A percentile compares a stretch with the other conserved stretches of the same genome.
phyloP scores from a whole-genome alignment of 2,329 filamentous ascomycete species.

The Ambrosiella xylebori region DNA sequence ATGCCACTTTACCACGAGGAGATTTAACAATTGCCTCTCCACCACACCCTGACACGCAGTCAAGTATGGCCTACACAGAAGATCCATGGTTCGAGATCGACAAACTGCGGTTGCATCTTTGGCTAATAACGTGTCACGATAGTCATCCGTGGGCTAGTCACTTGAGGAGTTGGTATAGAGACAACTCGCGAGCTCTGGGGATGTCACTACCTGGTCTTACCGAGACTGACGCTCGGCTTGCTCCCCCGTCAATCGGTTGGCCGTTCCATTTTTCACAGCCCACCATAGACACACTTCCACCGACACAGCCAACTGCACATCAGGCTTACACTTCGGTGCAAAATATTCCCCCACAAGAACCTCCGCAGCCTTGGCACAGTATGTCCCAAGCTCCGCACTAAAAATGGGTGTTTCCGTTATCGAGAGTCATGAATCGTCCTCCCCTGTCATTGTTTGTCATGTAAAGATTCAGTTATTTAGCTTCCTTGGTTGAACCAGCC shows the following conservation, averaged over 20 bases:
- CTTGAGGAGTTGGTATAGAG: not conserved
- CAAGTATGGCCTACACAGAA: not conserved
- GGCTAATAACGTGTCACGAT: conserved; percentile 3
- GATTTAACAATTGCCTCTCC: not conserved
- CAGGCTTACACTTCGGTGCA: not conserved
- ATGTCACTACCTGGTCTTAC: not conserved
- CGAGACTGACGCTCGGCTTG: not conserved
- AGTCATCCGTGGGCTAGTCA: not conserved
- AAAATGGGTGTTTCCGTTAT: not conserved
- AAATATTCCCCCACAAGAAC: too few relatives aligned
- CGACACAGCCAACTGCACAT: not conserved
- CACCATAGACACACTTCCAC: not conserved
- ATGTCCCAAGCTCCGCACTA: not conserved
- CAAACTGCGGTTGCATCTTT: conserved; percentile 9
- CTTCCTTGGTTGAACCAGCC: too few relatives aligned
- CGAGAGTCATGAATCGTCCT: too few relatives aligned
- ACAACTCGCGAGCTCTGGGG: not conserved
- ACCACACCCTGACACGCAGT: not conserved
- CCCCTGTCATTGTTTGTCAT: too few relatives aligned
- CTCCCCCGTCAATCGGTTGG: not conserved
- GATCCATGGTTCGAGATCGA: conserved; percentile 5
- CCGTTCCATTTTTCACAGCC: not conserved
- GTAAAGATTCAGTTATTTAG: too few relatives aligned
- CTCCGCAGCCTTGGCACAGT: too few relatives aligned
- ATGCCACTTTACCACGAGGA: not conserved